phyloP scores from a whole-genome alignment of 768 basidiomycete genomes.

The Trametes cubensis region DNA sequence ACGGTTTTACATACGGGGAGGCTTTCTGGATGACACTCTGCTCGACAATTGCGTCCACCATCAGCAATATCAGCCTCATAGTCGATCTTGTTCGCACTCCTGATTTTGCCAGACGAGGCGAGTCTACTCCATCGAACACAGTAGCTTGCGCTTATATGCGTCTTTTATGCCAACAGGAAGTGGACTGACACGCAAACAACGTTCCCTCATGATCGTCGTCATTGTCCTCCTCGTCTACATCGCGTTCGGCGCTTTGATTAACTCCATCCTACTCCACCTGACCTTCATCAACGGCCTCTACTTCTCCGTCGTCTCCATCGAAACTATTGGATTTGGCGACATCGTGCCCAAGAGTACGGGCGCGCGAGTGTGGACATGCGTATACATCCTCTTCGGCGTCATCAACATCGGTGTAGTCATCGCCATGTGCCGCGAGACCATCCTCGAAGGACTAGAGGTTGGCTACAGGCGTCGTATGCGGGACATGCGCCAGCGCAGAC shows the following conservation, averaged over 20 bases:
- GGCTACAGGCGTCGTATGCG: conserved; percentile 59
- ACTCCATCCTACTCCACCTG: conserved; percentile 54
- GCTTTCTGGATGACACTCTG: conserved; percentile 80
- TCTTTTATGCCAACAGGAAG: conserved; percentile 56
- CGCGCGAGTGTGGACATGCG: conserved; percentile 59
- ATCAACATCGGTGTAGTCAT: conserved; percentile 59
- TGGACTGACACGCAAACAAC: conserved; percentile 79
- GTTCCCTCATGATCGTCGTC: conserved; percentile 76
- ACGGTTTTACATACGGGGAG: conserved; percentile 68
- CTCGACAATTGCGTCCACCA: conserved; percentile 65
- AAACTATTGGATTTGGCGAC: conserved; percentile 76
- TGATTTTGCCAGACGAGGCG: conserved; percentile 68
- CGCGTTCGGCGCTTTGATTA: conserved; percentile 68
- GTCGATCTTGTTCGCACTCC: conserved; percentile 60
- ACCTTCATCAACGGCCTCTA: conserved; percentile 77
- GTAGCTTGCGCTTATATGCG: background rate
- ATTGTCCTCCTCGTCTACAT: conserved; percentile 76
- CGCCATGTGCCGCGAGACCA: conserved; percentile 64
- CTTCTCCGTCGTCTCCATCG: conserved; percentile 73
- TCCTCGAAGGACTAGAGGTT: conserved; percentile 74
- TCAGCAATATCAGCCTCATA: conserved; percentile 70
- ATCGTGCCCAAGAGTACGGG: conserved; percentile 55
- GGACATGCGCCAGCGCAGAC: conserved; percentile 48
- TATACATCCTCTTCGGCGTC: conserved; percentile 63
- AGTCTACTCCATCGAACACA: conserved; percentile 19